A percentile compares a stretch with the other conserved stretches of the same genome.
Conservation (phyloP, 257 asterid species). For the Fraxinus pennsylvanica region DNA sequence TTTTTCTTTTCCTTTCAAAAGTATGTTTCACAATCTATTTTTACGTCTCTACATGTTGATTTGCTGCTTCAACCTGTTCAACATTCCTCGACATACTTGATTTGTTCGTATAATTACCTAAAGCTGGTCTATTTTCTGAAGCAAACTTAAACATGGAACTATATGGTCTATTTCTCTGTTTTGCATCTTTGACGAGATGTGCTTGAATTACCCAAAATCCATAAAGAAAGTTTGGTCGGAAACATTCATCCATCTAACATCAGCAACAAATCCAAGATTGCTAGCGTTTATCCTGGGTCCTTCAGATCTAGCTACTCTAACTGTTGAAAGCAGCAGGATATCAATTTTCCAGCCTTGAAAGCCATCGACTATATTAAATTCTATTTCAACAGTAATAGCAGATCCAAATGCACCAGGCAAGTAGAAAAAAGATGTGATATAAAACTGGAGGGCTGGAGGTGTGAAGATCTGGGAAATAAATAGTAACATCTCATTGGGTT, state of each 20-base stretch:
- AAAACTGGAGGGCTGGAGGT: no score
- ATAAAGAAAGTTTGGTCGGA: constrained; percentile 84
- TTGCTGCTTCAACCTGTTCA: constrained; percentile 34
- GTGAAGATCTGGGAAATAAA: no score
- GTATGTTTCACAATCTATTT: constrained; percentile 35
- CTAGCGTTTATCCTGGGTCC: constrained; percentile 39
- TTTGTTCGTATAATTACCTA: constrained; percentile 37
- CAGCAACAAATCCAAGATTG: constrained; percentile 92
- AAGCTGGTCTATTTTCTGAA: constrained; percentile 32
- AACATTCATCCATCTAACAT: constrained; percentile 98
- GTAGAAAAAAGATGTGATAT: background rate
- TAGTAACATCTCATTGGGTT: no score
- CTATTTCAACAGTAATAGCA: constrained; percentile 74
- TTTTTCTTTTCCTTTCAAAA: constrained; percentile 51
- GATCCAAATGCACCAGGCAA: constrained; percentile 86
- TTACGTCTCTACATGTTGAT: constrained; percentile 22
- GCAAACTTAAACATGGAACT: constrained; percentile 41
- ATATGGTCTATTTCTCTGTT: constrained; percentile 77
- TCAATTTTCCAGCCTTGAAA: constrained; percentile 99
- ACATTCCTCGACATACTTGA: constrained; percentile 38
- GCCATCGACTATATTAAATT: constrained; percentile 94
- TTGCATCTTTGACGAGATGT: constrained; percentile 84
- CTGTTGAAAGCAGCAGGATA: constrained; percentile 86
- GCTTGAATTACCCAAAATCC: constrained; percentile 87
- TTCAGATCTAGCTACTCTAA: constrained; percentile 74